Conservation (phyloP, 305 asterid genomes). For the Fraxinus baroniana region DNA sequence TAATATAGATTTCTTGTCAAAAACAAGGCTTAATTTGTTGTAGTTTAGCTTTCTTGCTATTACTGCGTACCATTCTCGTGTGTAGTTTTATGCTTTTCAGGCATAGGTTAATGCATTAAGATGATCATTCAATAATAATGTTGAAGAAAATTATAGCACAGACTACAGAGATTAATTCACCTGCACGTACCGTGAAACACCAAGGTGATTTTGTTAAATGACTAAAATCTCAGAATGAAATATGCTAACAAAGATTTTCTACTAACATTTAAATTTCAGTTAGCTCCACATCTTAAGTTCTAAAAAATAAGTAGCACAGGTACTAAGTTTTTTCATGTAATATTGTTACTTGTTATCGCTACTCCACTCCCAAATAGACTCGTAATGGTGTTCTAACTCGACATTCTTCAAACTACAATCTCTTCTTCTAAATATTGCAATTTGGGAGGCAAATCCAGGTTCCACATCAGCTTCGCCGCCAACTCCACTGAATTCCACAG, state of each 20-base stretch:
- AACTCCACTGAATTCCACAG: constrained; percentile 79
- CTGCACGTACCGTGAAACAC: neutral
- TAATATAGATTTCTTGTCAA: constrained; percentile 8
- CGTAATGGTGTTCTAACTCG: constrained; percentile 35
- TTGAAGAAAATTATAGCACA: neutral
- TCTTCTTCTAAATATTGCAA: constrained; percentile 71
- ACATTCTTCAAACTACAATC: constrained; percentile 24
- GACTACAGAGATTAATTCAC: neutral
- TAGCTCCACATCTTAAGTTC: neutral
- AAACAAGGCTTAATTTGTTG: neutral
- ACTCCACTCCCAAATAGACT: constrained; percentile 74
- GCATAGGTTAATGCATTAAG: neutral
- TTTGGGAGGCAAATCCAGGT: constrained; percentile 93
- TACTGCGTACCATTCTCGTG: neutral
- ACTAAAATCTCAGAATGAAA: neutral
- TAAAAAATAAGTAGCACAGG: neutral
- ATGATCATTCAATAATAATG: neutral
- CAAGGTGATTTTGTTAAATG: neutral
- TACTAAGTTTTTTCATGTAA: neutral
- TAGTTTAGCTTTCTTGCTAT: neutral
- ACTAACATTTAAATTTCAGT: neutral
- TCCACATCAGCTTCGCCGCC: constrained; percentile 72
- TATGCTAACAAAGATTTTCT: neutral
- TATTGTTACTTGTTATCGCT: constrained; percentile 11
- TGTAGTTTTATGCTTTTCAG: neutral